Base-by-base conservation (phyloP, 108 stramenopile genomes). In the Conticribra weissflogii region DNA sequence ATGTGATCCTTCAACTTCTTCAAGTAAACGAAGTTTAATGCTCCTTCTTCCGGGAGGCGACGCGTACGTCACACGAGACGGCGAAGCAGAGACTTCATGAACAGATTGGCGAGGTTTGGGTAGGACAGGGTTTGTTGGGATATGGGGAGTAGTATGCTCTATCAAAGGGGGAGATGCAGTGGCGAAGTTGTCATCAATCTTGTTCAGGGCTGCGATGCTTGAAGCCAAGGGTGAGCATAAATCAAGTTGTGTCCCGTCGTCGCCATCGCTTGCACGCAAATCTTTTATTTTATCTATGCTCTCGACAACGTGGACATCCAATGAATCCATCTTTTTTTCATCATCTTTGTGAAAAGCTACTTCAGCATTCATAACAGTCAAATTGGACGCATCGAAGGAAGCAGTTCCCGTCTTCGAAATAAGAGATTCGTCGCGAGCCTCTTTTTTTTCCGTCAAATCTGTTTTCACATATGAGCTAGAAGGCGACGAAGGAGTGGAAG, bases 21-120 rank as follows among this genome's bases (percentile, higher is more conserved):
- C 58, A n/a, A 59, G 58, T 33, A 59, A 34, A 33, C 58, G 29
- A 17, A 59, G 23, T 59, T 59, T 30, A 23, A 59, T 59, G 58
- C 28, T 22, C 4, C 58, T 31, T 21, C 58, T n/a, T 44, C 58
- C 58, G 32, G 58, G 58, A 34, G 58, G 32, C 1, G 32, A 18
- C 16, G 58, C 58, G n/a, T 59, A 59, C 33, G 31, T 59, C 19
- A 59, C 34, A 36, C 58, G 32, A 22, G 58, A 59, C 21, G 58
- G 58, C 21, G 58, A 58, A 9, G 30, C 17, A 5, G n/a, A n/a
- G n/a, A 30, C 33, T 41, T 41, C 36, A 41, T 5, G 12, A 9
- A 41, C 8, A 9, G 36, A 41, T 41, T 41, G 36, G 8, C 5
- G 12, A 9, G 36, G 36, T 12, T 9, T 9, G 12, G 12, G 5